Conservation (phyloP, 1,284 basidiomycete species). For the Apiotrichum akiyoshidainum region DNA sequence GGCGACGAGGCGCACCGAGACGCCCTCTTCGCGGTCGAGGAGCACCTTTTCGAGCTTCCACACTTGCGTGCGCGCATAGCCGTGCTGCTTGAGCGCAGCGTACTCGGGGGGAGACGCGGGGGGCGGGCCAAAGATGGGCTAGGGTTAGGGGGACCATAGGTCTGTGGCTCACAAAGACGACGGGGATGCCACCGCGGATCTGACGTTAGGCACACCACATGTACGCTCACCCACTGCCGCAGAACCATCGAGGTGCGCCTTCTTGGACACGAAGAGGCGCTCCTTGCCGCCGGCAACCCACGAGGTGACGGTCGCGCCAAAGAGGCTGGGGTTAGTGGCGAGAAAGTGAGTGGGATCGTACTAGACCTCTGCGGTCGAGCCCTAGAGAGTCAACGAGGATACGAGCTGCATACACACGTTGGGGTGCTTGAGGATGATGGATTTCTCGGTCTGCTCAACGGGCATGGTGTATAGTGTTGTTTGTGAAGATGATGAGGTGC, state of each 20-base stretch:
- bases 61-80: constrained; percentile 69
- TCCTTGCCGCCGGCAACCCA: constrained; percentile 57
- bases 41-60: constrained; percentile 68
- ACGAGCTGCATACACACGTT: constrained; percentile 31
- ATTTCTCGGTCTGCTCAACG: constrained; percentile 43
- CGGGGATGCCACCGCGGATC: constrained; percentile 76
- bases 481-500: not conserved
- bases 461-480: constrained; percentile 31
- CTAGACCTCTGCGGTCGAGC: constrained; percentile 64
- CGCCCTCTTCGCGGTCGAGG: constrained; percentile 65
- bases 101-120: constrained; percentile 55
- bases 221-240: constrained; percentile 54
- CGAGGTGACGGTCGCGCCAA: constrained; percentile 66
- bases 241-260: constrained; percentile 68
- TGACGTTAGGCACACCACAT: constrained; percentile 2
- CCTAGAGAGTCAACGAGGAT: constrained; percentile 53
- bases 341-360: constrained; percentile 21
- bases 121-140: constrained; percentile 78
- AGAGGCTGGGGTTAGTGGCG: constrained; percentile 51
- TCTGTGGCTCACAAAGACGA: constrained; percentile 59
- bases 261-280: constrained; percentile 75
- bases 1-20: constrained; percentile 68
- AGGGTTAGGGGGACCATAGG: constrained; percentile 2
- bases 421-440: constrained; percentile 38
- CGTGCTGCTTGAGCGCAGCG: constrained; percentile 70